phyloP scores from a whole-genome alignment of 106 monocot genomes.

The Cymbidium sinense region DNA sequence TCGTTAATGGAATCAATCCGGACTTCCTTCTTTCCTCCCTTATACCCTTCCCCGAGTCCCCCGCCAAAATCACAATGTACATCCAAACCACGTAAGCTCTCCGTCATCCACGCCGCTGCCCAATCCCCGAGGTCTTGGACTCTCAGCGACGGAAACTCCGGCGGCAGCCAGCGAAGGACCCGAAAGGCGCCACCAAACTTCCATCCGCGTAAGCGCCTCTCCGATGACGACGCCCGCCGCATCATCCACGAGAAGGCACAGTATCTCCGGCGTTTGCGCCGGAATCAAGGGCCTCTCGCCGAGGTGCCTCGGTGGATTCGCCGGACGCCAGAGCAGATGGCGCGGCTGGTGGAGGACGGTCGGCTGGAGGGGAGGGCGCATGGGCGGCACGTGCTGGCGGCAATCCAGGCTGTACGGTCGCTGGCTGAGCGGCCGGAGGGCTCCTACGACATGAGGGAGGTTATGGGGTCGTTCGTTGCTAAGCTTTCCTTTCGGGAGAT shows the following conservation, averaged over 20 bases:
- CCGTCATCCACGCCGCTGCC: constrained; percentile 5
- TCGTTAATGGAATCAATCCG: constrained; percentile 33
- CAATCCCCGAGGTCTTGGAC: constrained; percentile 32
- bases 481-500: constrained; percentile 87
- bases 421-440: constrained; percentile 45
- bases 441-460: constrained; percentile 61
- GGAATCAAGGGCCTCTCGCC: constrained; percentile 75
- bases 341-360: constrained; percentile 50
- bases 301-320: constrained; percentile 82
- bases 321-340: constrained; percentile 95
- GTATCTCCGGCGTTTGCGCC: constrained; percentile 68
- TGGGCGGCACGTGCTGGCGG: constrained; percentile 70
- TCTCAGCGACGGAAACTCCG: constrained; percentile 50
- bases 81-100: not conserved
- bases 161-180: not conserved
- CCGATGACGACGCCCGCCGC: constrained; percentile 83
- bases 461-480: constrained; percentile 65
- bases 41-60: constrained; percentile 6
- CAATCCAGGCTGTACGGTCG: constrained; percentile 48
- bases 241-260: constrained; percentile 62
- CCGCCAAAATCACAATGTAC: not conserved
- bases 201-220: constrained; percentile 45
- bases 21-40: constrained; percentile 31
- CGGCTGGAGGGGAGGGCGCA: constrained; percentile 54
- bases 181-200: not conserved